A percentile compares a stretch with the other conserved stretches of the same genome.
Conservation (phyloP, 306 rosid species). For the Trifolium dubium region DNA sequence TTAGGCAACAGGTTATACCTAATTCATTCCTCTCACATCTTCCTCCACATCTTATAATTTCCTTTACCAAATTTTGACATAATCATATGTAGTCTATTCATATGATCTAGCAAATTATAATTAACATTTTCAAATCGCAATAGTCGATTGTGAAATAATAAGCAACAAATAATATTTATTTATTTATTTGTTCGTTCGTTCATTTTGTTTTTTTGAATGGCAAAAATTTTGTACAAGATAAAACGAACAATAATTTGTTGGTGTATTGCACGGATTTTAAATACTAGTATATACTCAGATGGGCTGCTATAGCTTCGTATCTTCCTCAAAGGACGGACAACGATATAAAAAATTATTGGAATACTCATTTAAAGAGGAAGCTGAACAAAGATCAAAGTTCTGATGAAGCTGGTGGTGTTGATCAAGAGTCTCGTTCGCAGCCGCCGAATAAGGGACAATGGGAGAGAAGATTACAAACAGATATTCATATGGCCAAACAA, state of each 20-base stretch:
- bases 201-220: too few species aligned
- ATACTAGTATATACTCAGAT: constrained; percentile 43
- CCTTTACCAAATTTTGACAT: neutral
- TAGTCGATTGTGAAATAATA: too few species aligned
- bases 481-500: constrained; percentile 83
- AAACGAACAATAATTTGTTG: too few species aligned
- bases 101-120: neutral
- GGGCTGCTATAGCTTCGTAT: constrained; percentile 83
- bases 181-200: too few species aligned
- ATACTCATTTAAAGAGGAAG: constrained; percentile 71
- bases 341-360: constrained; percentile 73
- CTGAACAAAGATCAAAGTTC: constrained; percentile 38
- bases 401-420: constrained; percentile 37
- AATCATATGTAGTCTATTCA: neutral
- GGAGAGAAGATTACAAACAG: constrained; percentile 95
- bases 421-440: constrained; percentile 24
- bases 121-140: neutral
- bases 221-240: too few species aligned
- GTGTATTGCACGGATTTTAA: neutral
- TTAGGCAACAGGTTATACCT: constrained; percentile 68
- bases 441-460: constrained; percentile 73
- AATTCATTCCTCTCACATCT: neutral
- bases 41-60: neutral
- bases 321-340: constrained; percentile 42
- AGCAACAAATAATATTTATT: too few species aligned